Evolutionary conservation across 202 grass and related monocot genomes (phyloP).

Genomic region (Digitaria exilis): DNA sequence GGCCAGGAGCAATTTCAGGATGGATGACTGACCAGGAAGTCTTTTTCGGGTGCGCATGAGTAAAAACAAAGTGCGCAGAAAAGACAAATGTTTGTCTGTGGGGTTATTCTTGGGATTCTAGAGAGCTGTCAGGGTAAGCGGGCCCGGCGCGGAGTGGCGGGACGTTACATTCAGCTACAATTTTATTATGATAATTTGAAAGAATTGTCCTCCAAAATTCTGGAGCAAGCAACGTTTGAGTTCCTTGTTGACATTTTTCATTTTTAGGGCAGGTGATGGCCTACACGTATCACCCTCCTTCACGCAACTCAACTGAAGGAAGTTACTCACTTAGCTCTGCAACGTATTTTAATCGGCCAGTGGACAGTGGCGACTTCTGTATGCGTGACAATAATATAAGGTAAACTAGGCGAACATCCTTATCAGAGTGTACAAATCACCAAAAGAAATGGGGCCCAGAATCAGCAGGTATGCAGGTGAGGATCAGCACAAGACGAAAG

Average conservation of each 20-base stretch:
- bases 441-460: neutral
- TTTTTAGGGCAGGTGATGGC: neutral
- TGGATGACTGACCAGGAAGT: no score
- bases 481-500: neutral
- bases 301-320: neutral
- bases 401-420: neutral
- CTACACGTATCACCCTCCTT: neutral
- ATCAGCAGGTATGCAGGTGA: neutral
- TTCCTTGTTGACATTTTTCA: neutral
- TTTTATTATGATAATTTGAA: neutral
- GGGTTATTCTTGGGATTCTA: no score
- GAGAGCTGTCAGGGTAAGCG: no score
- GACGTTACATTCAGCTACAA: neutral
- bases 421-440: constrained; percentile 23
- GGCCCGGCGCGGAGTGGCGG: no score
- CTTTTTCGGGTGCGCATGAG: no score
- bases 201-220: neutral
- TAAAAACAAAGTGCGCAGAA: no score
- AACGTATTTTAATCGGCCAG: neutral
- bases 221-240: neutral
- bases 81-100: no score
- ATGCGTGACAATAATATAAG: neutral
- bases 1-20: no score
- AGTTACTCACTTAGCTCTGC: neutral
- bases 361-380: neutral